Evolutionary conservation across 768 basidiomycete species (phyloP).

Genomic region (Agaricus sinodeliciosus): DNA sequence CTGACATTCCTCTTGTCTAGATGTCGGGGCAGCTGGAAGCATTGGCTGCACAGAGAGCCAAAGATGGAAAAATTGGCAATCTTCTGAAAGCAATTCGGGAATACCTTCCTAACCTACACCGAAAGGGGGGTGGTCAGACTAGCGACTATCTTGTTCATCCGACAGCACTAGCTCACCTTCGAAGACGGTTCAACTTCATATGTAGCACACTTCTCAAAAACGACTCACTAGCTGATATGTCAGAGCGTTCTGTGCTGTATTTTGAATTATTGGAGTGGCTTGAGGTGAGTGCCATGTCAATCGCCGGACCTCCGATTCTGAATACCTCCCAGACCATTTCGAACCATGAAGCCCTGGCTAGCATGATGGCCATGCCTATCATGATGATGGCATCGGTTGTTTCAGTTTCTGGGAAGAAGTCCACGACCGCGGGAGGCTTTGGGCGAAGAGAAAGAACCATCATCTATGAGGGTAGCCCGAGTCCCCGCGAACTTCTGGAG

Average conservation of each 20-base stretch:
- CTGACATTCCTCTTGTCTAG: constrained; percentile 29
- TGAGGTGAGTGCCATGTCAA: constrained; percentile 48
- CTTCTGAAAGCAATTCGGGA: constrained; percentile 69
- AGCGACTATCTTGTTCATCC: constrained; percentile 93
- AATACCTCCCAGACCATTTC: constrained; percentile 66
- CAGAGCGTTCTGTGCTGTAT: constrained; percentile 77
- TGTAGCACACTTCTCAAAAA: constrained; percentile 83
- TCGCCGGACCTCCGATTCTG: neutral
- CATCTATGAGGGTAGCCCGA: constrained; percentile 85
- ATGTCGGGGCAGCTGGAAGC: constrained; percentile 78
- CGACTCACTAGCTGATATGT: constrained; percentile 93
- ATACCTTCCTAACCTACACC: constrained; percentile 77
- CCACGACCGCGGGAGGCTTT: constrained; percentile 32
- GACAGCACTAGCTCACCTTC: constrained; percentile 85
- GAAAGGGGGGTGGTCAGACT: constrained; percentile 67
- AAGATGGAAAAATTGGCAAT: constrained; percentile 68
- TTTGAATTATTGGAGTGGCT: constrained; percentile 91
- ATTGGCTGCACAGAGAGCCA: constrained; percentile 57
- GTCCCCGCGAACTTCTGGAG: constrained; percentile 88
- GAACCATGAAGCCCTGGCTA: constrained; percentile 86
- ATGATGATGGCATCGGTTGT: constrained; percentile 78
- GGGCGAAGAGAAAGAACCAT: constrained; percentile 75
- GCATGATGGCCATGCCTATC: constrained; percentile 96
- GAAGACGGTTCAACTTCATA: constrained; percentile 85
- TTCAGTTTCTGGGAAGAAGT: constrained; percentile 50